phyloP scores from a whole-genome alignment of 495 filamentous ascomycete genomes.

The Aspergillus homomorphus region DNA sequence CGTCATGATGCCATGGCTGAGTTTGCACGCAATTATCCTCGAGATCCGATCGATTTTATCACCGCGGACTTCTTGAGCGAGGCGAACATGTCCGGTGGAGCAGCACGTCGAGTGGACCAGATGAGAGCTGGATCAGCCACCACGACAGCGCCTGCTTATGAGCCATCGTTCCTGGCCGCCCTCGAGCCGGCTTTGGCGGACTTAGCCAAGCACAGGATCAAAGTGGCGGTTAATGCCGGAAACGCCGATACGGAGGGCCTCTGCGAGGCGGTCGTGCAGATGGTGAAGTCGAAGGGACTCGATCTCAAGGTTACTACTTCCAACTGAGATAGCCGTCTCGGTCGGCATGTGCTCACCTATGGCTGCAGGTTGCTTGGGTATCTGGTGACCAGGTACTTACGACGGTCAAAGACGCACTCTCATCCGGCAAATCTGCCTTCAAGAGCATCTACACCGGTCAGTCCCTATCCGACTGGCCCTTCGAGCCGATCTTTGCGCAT shows the following conservation, averaged over 20 bases:
- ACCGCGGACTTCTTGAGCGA: slow-evolving; percentile 59
- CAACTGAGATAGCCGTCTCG: neutral
- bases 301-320: slow-evolving; percentile 38
- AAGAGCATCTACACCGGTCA: slow-evolving; percentile 53
- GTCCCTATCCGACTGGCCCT: slow-evolving; percentile 45
- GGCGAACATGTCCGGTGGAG: slow-evolving; percentile 48
- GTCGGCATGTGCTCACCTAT: neutral
- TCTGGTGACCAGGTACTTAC: slow-evolving; percentile 52
- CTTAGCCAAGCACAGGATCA: slow-evolving; percentile 51
- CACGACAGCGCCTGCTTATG: slow-evolving; percentile 38
- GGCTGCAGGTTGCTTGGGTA: slow-evolving; percentile 44
- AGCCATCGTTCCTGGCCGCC: slow-evolving; percentile 51
- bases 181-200: slow-evolving; percentile 50
- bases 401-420: slow-evolving; percentile 36
- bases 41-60: slow-evolving; percentile 54
- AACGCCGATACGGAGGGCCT: slow-evolving; percentile 49
- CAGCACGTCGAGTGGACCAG: slow-evolving; percentile 42
- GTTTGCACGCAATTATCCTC: slow-evolving; percentile 47
- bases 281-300: slow-evolving; percentile 42
- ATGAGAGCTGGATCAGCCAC: neutral
- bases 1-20: slow-evolving; percentile 53
- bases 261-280: slow-evolving; percentile 41
- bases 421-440: slow-evolving; percentile 37
- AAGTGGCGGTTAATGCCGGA: slow-evolving; percentile 58
- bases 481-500: slow-evolving; percentile 54